These are phyloP conservation scores for Crepidotus variabilis DNA, from an alignment of 768 basidiomycete species.

Conservation along the genomic window DNA sequence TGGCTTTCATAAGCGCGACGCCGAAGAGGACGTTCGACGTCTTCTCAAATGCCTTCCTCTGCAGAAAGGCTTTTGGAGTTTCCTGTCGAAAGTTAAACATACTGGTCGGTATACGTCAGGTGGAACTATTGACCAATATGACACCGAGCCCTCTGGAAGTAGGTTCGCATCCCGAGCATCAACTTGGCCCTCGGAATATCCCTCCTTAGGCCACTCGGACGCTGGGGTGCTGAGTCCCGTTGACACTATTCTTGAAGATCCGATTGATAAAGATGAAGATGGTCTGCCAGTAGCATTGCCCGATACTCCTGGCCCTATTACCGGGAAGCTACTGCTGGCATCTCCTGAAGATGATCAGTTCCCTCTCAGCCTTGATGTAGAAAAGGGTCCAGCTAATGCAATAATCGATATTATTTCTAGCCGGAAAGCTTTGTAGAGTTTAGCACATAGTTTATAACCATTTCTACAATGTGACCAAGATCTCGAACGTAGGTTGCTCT, in stretches of 20 bases:
- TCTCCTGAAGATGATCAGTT: no score
- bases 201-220: not conserved
- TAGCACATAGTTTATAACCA: no score
- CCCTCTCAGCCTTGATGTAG: no score
- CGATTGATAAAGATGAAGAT: not conserved
- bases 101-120: not conserved
- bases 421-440: no score
- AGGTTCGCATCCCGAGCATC: not conserved
- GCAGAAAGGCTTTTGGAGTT: not conserved
- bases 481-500: no score
- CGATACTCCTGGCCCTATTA: no score
- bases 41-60: not conserved
- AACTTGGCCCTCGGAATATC: not conserved
- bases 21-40: not conserved
- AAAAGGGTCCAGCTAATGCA: no score
- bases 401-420: no score
- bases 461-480: no score
- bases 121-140: not conserved
- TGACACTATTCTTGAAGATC: not conserved
- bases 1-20: not conserved
- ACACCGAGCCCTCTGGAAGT: not conserved
- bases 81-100: not conserved
- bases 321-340: no score
- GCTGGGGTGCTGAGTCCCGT: not conserved
- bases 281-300: no score